phyloP scores from a whole-genome alignment of 202 grass and related monocot genomes.

The Musa balbisiana region DNA sequence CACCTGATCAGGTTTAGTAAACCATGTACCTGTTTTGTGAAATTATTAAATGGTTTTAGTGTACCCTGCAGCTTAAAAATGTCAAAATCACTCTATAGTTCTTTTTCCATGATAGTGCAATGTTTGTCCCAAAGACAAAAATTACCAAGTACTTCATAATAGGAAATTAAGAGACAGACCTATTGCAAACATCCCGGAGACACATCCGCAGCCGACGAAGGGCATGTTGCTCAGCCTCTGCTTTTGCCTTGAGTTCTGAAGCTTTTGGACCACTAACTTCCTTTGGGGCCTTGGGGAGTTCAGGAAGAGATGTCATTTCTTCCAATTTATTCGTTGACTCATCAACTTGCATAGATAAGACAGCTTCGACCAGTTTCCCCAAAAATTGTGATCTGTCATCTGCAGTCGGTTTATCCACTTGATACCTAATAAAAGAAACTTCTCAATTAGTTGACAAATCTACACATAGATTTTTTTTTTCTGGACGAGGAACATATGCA shows the following conservation, averaged over 20 bases:
- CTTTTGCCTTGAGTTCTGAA: constrained; percentile 79
- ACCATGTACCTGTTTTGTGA: too few relatives aligned
- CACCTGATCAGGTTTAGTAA: neutral
- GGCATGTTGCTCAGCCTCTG: constrained; percentile 90
- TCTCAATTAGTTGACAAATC: too few relatives aligned
- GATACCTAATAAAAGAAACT: constrained; percentile 63
- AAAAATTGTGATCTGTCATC: constrained; percentile 75
- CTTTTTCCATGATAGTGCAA: too few relatives aligned
- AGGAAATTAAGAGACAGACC: constrained; percentile 33
- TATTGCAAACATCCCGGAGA: constrained; percentile 93
- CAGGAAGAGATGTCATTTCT: constrained; percentile 45
- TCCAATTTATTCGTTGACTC: constrained; percentile 66
- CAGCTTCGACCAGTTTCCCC: constrained; percentile 47
- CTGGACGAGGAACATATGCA: neutral
- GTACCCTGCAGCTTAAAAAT: too few relatives aligned
- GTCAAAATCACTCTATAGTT: too few relatives aligned
- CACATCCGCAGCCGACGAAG: constrained; percentile 95
- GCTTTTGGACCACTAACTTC: constrained; percentile 65
- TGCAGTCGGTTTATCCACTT: constrained; percentile 64
- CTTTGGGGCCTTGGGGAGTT: constrained; percentile 90
- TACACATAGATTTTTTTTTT: neutral
- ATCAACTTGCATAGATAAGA: constrained; percentile 65
- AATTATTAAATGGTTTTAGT: too few relatives aligned
- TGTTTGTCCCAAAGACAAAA: too few relatives aligned
- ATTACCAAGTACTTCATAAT: too few relatives aligned